phyloP scores from a whole-genome alignment of 208 protist genomes.

The Acanthamoeba lugdunensis region DNA sequence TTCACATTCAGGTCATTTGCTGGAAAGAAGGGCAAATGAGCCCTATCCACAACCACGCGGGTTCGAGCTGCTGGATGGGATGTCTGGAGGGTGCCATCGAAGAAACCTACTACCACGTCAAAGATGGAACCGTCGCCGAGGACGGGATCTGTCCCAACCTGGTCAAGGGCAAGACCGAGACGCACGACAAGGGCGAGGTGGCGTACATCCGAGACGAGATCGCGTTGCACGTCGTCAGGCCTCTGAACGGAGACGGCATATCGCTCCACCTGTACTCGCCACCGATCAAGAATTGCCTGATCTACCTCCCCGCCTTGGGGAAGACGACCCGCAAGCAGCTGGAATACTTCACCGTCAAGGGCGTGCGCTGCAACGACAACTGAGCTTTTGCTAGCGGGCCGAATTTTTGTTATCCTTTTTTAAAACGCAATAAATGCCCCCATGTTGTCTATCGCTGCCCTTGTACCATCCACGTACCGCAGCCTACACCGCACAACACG shows the following conservation, averaged over 20 bases:
- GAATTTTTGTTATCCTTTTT: too few species aligned
- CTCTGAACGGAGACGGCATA: background rate
- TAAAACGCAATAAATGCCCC: too few species aligned
- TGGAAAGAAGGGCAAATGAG: conserved; percentile 41
- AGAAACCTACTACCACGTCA: conserved; percentile 62
- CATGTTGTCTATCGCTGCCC: too few species aligned
- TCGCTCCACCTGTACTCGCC: conserved; percentile 48
- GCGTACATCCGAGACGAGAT: conserved; percentile 42
- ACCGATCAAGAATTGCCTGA: conserved; percentile 1
- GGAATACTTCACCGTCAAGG: background rate
- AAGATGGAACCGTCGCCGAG: background rate
- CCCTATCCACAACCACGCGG: conserved; percentile 43
- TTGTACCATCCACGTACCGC: too few species aligned
- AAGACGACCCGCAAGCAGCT: background rate
- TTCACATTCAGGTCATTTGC: background rate
- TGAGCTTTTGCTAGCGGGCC: too few species aligned
- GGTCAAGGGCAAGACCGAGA: conserved; percentile 16
- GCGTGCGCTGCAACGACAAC: background rate
- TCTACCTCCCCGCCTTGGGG: conserved; percentile 1
- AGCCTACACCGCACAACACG: too few species aligned
- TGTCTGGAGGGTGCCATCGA: background rate
- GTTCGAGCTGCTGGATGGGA: conserved; percentile 44
- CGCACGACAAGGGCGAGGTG: conserved; percentile 29
- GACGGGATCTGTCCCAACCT: conserved; percentile 32
- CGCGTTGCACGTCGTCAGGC: background rate